Evolutionary conservation across 2,329 filamentous ascomycete species (phyloP).

Genomic region (Aureobasidium sp.): DNA sequence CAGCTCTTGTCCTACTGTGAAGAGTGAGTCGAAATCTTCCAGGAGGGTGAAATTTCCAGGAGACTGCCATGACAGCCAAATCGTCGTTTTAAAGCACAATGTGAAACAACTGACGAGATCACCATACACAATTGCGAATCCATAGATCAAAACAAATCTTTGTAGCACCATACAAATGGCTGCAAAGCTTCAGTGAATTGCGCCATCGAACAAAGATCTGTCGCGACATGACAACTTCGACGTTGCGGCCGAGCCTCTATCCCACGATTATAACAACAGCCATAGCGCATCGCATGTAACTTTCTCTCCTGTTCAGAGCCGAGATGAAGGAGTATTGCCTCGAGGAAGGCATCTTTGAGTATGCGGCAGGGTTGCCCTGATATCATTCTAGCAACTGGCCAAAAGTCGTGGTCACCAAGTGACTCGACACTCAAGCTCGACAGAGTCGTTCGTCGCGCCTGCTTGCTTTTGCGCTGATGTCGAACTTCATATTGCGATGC

Average conservation of each 20-base stretch:
- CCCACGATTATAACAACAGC: not conserved
- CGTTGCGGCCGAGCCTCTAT: rapidly evolving
- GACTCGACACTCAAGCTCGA: not conserved
- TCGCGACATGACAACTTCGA: not conserved
- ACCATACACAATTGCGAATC: not conserved
- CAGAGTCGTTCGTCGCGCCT: not conserved
- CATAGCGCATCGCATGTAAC: not conserved
- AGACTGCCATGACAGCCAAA: not conserved
- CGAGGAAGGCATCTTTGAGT: not conserved
- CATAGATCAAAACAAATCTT: not conserved
- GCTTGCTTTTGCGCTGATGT: not conserved
- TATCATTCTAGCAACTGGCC: not conserved
- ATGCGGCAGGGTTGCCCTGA: not conserved
- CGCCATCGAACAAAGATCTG: not conserved
- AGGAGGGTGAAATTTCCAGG: no score
- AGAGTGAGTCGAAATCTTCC: no score
- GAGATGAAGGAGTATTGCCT: not conserved
- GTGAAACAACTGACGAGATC: not conserved
- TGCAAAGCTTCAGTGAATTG: not conserved
- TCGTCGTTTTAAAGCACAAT: no score
- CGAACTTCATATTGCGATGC: not conserved
- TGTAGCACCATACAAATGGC: not conserved
- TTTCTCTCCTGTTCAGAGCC: no score
- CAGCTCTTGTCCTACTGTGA: not conserved
- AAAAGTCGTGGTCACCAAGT: not conserved